Evolutionary conservation across 805 yeast species (phyloP).

Genomic region (Candida methanosorbosa): DNA sequence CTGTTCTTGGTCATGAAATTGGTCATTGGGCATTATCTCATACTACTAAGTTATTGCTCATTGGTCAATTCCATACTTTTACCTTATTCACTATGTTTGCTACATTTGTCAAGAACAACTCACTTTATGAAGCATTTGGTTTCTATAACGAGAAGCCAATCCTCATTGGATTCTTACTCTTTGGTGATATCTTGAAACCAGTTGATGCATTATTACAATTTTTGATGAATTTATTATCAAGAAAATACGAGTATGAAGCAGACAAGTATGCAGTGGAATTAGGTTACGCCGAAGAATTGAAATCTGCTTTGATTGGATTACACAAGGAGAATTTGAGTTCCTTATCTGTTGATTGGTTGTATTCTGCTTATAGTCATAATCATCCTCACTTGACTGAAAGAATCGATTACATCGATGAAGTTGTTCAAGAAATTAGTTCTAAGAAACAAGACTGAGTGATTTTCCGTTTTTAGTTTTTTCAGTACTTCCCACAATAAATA

Average conservation of each 20-base stretch:
- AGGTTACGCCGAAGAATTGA: conserved; percentile 64
- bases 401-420: conserved; percentile 56
- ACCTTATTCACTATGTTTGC: conserved; percentile 66
- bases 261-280: conserved; percentile 74
- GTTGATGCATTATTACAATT: conserved; percentile 62
- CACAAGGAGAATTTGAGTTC: conserved; percentile 76
- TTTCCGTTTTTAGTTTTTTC: neutral
- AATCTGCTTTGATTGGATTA: conserved; percentile 63
- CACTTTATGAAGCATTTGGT: conserved; percentile 74
- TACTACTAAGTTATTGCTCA: conserved; percentile 63
- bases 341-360: conserved; percentile 86
- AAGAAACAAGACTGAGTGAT: conserved; percentile 11
- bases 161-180: conserved; percentile 73
- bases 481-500: neutral
- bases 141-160: conserved; percentile 61
- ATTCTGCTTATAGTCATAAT: conserved; percentile 79
- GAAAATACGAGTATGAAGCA: conserved; percentile 91
- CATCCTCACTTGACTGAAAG: conserved; percentile 94
- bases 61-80: conserved; percentile 57
- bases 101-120: conserved; percentile 68
- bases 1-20: conserved; percentile 96
- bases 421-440: conserved; percentile 8
- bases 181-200: conserved; percentile 73
- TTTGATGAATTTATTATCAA: conserved; percentile 57
- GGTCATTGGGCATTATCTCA: conserved; percentile 97